Evolutionary conservation across 1,284 basidiomycete species (phyloP), one percentile per base, ranked within the genome.

Genomic region (Irpex lacteus): DNA sequence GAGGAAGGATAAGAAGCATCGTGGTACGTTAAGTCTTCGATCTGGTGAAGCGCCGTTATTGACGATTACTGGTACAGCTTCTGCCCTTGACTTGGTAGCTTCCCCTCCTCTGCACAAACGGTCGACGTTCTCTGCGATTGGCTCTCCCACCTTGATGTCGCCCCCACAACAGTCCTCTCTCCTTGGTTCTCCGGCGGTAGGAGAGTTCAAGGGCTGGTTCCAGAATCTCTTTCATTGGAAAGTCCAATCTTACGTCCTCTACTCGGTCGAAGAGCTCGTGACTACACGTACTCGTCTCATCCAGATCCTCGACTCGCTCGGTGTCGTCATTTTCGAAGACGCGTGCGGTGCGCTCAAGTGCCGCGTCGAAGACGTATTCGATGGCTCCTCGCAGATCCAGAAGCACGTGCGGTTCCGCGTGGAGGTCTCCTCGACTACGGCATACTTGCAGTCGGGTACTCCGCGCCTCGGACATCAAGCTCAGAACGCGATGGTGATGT

Each of bases 141-240:
- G 68, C 5, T 79, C 80, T 2, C 77, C 80, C 1, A 70, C 71
- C 5, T 72, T 64, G 32, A 69, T 72, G 44, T 73, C 73, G 6
- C 72, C 71, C 26, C 52, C 18, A 8, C 67, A 65, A 15, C 57
- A 63, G 13, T 67, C 68, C 18, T 73, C 69, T 6, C 70, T 79
- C 60, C 70, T 80, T 38, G 76, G 76, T 26, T 83, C 81, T 3
- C 81, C 82, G 0, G 82, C 83, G n/a, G 86, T 90, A n/a, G 86
- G 88, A 65, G 89, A 92, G 73, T 87, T 92, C 75, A 90, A 90
- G 71, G 91, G 90, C 52, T 92, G 90, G 90, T 90, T 92, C 73
- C 90, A 90, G 6, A 91, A 88, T 69, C 77, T 92, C 40, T 92
- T 92, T 78, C 87, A 84, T 72, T 91, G 89, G 89, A 88, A 86